Conservation (phyloP, 441 rosid genomes). For the Corymbia citriodora region DNA sequence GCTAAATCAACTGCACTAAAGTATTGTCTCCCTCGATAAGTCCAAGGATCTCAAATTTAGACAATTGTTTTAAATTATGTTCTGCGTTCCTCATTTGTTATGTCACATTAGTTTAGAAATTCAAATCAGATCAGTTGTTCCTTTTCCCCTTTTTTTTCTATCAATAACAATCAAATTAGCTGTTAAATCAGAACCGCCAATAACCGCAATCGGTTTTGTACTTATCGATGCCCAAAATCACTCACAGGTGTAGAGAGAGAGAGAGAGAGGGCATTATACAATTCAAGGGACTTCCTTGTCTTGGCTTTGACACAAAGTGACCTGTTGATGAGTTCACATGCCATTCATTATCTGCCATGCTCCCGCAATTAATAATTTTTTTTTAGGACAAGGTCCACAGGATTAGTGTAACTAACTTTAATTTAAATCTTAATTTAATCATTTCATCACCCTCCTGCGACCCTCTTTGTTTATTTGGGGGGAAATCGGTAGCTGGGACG, state of each 20-base stretch:
- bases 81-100: not conserved
- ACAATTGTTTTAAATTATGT: not conserved
- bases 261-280: not conserved
- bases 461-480: not conserved
- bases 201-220: not conserved
- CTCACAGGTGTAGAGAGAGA: not conserved
- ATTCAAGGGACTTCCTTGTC: not conserved
- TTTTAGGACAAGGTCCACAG: not conserved
- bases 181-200: not conserved
- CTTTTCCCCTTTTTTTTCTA: not conserved
- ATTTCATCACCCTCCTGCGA: not conserved
- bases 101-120: not conserved
- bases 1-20: not conserved
- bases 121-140: not conserved
- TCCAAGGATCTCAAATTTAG: not conserved
- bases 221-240: not conserved
- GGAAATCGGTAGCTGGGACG: not conserved
- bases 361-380: not conserved
- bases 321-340: not conserved
- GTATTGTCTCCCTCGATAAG: not conserved
- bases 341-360: not conserved
- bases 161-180: not conserved
- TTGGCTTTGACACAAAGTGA: not conserved
- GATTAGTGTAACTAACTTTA: not conserved
- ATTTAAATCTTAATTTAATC: not conserved